phyloP scores from a whole-genome alignment of 2,329 filamentous ascomycete species.

The Fusarium nygamai region DNA sequence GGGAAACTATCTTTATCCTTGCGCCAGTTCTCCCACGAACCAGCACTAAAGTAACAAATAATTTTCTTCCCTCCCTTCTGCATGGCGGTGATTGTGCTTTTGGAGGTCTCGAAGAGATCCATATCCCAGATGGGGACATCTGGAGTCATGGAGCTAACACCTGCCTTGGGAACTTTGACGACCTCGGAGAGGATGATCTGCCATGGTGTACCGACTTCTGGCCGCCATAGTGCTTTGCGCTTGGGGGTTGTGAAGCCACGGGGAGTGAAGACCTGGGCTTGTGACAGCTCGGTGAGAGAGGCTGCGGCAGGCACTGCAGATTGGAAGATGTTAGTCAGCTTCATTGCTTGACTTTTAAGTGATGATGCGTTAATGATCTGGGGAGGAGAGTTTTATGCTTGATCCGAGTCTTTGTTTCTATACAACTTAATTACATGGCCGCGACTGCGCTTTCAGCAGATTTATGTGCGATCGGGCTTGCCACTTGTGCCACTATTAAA shows the following conservation, averaged over 20 bases:
- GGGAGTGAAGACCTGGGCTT: fast-evolving
- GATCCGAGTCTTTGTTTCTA: not conserved
- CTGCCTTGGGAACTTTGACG: constrained; percentile 50
- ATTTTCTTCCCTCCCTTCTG: constrained; percentile 66
- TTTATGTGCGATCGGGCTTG: not conserved
- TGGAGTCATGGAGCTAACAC: constrained; percentile 41
- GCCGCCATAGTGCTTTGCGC: constrained; percentile 55
- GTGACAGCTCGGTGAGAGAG: not conserved
- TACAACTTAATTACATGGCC: not conserved
- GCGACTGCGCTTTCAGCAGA: too few species aligned
- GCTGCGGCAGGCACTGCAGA: not conserved
- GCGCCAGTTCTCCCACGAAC: constrained; percentile 72
- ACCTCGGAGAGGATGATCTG: constrained; percentile 65
- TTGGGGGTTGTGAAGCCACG: not conserved
- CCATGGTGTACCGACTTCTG: constrained; percentile 62
- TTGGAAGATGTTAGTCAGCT: not conserved
- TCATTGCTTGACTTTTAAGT: not conserved
- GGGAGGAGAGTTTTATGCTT: not conserved
- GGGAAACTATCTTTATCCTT: constrained; percentile 66
- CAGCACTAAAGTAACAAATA: constrained; percentile 80
- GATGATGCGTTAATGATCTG: fast-evolving
- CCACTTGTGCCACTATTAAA: not conserved
- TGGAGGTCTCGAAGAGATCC: constrained; percentile 63
- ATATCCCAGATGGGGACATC: constrained; percentile 61
- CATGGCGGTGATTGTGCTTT: constrained; percentile 60